Percentiles rank a stretch among this genome's conserved stretches.
Conservation (phyloP, 495 filamentous ascomycete species). For the Thozetella sp. region DNA sequence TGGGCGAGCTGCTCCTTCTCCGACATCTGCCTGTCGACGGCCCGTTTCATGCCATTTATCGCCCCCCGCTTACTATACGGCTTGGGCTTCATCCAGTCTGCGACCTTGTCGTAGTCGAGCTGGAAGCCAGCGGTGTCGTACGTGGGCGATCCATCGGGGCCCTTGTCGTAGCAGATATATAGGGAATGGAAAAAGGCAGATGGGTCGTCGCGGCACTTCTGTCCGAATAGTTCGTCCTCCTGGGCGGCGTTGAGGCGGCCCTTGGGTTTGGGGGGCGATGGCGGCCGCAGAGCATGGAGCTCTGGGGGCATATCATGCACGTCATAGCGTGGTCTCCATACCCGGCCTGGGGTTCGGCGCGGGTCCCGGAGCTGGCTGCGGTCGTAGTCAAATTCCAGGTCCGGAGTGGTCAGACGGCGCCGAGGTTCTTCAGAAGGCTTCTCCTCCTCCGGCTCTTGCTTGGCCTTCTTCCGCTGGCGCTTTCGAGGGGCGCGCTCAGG, state of each 20-base stretch:
- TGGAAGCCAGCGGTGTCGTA: constrained; percentile 32
- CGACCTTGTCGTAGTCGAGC: constrained; percentile 27
- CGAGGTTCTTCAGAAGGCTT: constrained; percentile 3
- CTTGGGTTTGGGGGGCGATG: constrained; percentile 7
- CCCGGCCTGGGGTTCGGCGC: constrained; percentile 17
- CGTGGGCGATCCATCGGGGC: constrained; percentile 22
- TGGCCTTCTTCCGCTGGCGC: neutral
- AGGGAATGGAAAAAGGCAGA: constrained; percentile 10
- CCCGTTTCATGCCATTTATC: constrained; percentile 14
- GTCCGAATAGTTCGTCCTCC: neutral
- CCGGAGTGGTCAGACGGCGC: constrained; percentile 19
- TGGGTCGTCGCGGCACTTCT: constrained; percentile 7
- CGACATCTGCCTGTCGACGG: neutral
- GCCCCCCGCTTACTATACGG: constrained; percentile 8
- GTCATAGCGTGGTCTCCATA: constrained; percentile 10
- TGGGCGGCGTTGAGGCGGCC: constrained; percentile 6
- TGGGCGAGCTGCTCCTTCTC: neutral
- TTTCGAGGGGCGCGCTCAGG: neutral
- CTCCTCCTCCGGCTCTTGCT: neutral
- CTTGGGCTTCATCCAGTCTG: constrained; percentile 16
- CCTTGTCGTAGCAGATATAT: constrained; percentile 18
- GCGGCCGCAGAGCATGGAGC: constrained; percentile 8
- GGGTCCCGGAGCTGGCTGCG: constrained; percentile 17
- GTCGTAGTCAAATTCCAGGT: constrained; percentile 22
- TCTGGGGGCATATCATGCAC: constrained; percentile 4